phyloP scores from a whole-genome alignment of 768 basidiomycete genomes.

The Hemileccinum impolitum region DNA sequence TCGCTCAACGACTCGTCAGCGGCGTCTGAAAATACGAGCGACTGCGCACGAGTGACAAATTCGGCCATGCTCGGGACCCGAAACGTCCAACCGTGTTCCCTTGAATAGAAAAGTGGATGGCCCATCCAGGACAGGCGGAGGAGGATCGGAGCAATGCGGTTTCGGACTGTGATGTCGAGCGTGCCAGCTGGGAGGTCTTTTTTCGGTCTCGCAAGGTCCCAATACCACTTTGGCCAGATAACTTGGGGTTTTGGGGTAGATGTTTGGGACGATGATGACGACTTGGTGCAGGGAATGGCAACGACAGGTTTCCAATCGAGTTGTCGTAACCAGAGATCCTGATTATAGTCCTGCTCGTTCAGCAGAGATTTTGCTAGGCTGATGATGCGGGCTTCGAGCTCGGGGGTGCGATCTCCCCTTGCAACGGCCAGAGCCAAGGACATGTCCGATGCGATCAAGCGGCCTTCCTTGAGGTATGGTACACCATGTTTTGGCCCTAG shows the following conservation, averaged over 20 bases:
- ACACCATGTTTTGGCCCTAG: conserved; percentile 47
- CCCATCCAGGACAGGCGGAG: conserved; percentile 85
- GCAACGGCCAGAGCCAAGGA: conserved; percentile 49
- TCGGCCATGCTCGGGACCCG: conserved; percentile 56
- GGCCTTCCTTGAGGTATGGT: conserved; percentile 40
- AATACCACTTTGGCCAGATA: conserved; percentile 97
- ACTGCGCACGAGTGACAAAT: conserved; percentile 43
- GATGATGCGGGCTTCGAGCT: conserved; percentile 36
- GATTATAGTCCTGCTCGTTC: conserved; percentile 15
- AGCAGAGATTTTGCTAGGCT: conserved; percentile 39
- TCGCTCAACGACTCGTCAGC: conserved; percentile 60
- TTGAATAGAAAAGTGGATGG: conserved; percentile 81
- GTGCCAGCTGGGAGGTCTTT: conserved; percentile 64
- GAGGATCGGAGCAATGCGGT: conserved; percentile 78
- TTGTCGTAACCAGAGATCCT: conserved; percentile 59
- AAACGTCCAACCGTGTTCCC: conserved; percentile 89
- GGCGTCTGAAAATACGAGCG: conserved; percentile 58
- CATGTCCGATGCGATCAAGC: conserved; percentile 38
- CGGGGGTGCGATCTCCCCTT: conserved; percentile 36
- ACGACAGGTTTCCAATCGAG: conserved; percentile 60
- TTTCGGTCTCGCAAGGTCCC: conserved; percentile 79
- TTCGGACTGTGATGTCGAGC: conserved; percentile 83
- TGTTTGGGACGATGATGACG: not conserved
- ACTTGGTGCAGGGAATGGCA: not conserved
- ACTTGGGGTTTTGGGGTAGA: conserved; percentile 39